Base-by-base conservation (phyloP, 805 yeast species). In the Ogataea haglerorum region DNA sequence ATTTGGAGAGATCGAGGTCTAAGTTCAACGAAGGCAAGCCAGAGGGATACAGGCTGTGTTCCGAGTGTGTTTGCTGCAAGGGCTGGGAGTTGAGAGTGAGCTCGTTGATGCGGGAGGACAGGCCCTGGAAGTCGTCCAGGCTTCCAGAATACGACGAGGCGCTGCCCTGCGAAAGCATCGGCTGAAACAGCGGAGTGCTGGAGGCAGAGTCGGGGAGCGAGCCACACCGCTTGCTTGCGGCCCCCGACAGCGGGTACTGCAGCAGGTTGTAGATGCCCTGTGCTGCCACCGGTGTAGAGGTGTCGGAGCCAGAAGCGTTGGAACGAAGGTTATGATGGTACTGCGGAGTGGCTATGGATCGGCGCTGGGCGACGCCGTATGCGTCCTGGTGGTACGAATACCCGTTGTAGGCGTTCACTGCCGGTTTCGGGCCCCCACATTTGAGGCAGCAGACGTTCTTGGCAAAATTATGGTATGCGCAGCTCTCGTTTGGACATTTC, bases 391-490 rank as follows among this genome's bases (percentile, higher is more conserved):
- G 29, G 26, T 36, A 34, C 17, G 22, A 30, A 33, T 27, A 31
- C 17, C 23, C 28, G 10, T 16, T 29, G 35, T 32, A 30, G 27
- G 40, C 27, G n/a, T 25, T 30, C 39, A 41, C 30, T 39, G 43
- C 26, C 27, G 39, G 23, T 52, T 83, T 77, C 32, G 90, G 81
- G 1, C 86, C 84, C 4, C 95, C 95, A 65, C 97, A 89, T 59
- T 91, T 82, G 58, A 89, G 71, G 60, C 97, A 89, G 43, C 82
- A 79, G 42, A 86, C 70, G 61, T 89, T 89, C 57, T 89, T 89
- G 3, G 96, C 96, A 70, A 89, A 89, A 61, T 89, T 89, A 63
- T 89, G 96, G 61, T 90, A 90, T 24, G 80, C 73, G 61, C 96
- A 90, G 18, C 76, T 69, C 40, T 83, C 90, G 48, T 76, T 79